These are phyloP conservation scores for Diaporthe citriasiana DNA, from an alignment of 2,329 filamentous ascomycete genomes.

Conservation along the genomic window DNA sequence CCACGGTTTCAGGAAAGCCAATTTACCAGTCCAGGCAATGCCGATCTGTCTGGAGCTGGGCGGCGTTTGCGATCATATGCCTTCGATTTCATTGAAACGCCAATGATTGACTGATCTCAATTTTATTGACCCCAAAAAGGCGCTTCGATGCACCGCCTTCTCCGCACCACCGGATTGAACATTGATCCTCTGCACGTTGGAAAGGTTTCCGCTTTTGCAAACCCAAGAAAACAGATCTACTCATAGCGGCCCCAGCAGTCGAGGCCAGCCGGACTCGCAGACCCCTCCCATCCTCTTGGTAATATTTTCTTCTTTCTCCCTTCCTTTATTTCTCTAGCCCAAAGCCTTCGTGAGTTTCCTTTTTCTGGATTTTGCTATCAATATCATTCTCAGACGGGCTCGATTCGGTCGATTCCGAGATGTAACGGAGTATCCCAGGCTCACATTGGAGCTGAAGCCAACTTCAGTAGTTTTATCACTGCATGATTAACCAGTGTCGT, in stretches of 20 bases:
- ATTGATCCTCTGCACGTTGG: not conserved
- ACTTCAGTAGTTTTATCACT: not conserved
- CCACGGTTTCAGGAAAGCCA: not conserved
- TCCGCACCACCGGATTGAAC: not conserved
- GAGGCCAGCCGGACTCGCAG: no score
- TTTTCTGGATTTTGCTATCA: no score
- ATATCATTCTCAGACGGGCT: no score
- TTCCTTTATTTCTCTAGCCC: not conserved
- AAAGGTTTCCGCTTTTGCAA: no score
- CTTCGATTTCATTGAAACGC: not conserved
- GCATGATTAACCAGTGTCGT: not conserved
- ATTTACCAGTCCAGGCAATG: not conserved
- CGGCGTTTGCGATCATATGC: not conserved
- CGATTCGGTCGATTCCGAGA: not conserved
- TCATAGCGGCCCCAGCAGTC: no score
- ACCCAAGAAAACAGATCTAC: no score
- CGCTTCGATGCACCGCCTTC: not conserved
- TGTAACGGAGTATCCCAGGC: not conserved
- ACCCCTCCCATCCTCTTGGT: no score
- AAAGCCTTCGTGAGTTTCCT: no score
- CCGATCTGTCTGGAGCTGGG: not conserved
- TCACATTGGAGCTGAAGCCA: not conserved
- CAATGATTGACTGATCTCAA: not conserved
- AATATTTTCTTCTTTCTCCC: no score
- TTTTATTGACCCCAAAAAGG: not conserved